These are phyloP conservation scores for Gynochthodes officinalis DNA, from an alignment of 257 asterid species.

Conservation along the genomic window DNA sequence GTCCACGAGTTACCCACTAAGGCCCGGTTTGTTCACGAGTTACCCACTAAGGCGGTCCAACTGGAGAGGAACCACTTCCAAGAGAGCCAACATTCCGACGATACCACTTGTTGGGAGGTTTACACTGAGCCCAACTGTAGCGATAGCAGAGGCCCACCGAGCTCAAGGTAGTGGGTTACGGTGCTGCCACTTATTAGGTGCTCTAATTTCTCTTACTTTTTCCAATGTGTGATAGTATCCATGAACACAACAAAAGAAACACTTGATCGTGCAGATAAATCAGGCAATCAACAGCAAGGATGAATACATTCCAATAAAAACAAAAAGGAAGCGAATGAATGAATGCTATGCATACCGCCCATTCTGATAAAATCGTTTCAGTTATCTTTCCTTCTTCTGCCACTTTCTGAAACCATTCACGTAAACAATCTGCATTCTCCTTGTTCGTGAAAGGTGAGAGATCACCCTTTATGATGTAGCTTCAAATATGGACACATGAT, in stretches of 20 bases:
- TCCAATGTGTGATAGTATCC: too few relatives aligned
- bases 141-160: too few relatives aligned
- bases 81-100: too few relatives aligned
- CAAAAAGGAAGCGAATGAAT: not conserved
- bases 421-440: constrained; percentile 18
- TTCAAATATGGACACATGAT: not conserved
- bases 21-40: too few relatives aligned
- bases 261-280: not conserved
- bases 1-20: too few relatives aligned
- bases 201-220: too few relatives aligned
- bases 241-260: not conserved
- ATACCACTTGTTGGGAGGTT: too few relatives aligned
- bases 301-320: not conserved
- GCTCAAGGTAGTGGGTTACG: too few relatives aligned
- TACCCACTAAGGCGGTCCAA: too few relatives aligned
- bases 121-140: too few relatives aligned
- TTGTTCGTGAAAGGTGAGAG: constrained; percentile 17
- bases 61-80: too few relatives aligned
- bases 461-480: constrained; percentile 23
- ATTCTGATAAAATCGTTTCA: constrained; percentile 13
- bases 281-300: not conserved
- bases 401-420: constrained; percentile 23
- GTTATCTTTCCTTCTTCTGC: constrained; percentile 18
- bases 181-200: too few relatives aligned
- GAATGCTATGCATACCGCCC: constrained; percentile 24